Conservation (phyloP, 2,329 filamentous ascomycete species). For the Diplodia intermedia region DNA sequence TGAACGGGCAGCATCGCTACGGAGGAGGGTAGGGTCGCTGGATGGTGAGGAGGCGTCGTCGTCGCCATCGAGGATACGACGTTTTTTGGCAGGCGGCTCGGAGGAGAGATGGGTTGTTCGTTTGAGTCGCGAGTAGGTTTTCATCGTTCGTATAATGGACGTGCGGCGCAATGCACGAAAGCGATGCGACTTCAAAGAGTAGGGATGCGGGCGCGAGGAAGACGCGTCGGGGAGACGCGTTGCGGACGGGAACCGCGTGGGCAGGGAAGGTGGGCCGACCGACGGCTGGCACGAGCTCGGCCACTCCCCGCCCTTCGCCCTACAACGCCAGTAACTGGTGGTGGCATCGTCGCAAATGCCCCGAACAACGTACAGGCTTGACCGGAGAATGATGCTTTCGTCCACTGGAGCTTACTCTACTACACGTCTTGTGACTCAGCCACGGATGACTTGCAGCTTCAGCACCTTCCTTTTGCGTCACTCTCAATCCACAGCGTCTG, state of each 20-base stretch:
- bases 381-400: background rate
- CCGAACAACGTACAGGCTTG: background rate
- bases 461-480: background rate
- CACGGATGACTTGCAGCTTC: background rate
- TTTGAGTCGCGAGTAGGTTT: constrained; percentile 48
- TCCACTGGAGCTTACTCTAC: background rate
- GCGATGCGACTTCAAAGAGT: constrained; percentile 4
- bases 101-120: constrained; percentile 42
- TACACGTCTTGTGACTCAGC: background rate
- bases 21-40: background rate
- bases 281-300: background rate
- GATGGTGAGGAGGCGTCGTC: background rate
- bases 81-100: constrained; percentile 46
- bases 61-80: constrained; percentile 40
- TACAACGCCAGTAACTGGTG: background rate
- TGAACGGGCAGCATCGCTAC: constrained; percentile 1
- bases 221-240: constrained; percentile 35
- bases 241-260: constrained; percentile 37
- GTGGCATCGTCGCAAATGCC: background rate
- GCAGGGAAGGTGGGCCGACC: constrained; percentile 14
- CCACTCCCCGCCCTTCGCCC: background rate
- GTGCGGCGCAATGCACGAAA: background rate
- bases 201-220: constrained; percentile 31
- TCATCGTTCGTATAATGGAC: constrained; percentile 33
- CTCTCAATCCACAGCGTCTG: background rate